phyloP scores from a whole-genome alignment of 192 early-diverging fungal genomes.

The Pilobolus umbonatus region DNA sequence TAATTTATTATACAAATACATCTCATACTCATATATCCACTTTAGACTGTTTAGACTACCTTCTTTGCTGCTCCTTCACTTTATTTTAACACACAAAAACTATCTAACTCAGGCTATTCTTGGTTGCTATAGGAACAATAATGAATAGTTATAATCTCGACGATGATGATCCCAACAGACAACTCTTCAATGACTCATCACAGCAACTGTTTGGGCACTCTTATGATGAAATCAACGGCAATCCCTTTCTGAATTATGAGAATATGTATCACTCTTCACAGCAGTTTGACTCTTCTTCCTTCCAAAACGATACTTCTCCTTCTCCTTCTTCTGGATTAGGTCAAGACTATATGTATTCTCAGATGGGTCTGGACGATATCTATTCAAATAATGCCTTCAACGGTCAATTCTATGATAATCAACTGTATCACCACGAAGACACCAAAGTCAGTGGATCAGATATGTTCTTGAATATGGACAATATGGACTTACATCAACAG shows the following conservation, averaged over 20 bases:
- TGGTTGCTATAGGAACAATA: no score
- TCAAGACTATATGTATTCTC: background rate
- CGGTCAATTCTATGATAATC: background rate
- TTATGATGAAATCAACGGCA: background rate
- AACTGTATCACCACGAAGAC: background rate
- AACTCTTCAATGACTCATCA: no score
- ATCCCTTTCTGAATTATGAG: background rate
- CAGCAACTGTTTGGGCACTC: background rate
- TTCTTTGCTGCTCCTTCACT: no score
- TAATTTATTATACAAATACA: no score
- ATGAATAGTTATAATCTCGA: no score
- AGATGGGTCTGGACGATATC: background rate
- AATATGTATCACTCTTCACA: background rate
- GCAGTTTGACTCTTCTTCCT: background rate
- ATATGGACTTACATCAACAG: slow-evolving; percentile 1
- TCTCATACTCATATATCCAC: no score
- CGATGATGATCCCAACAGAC: no score
- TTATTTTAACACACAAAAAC: no score
- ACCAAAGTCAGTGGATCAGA: no score
- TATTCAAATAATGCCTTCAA: background rate
- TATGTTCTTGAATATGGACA: no score
- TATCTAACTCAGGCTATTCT: no score
- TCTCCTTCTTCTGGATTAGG: slow-evolving; percentile 3
- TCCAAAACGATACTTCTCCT: slow-evolving; percentile 1
- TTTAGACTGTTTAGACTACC: no score